These are phyloP conservation scores for Boeremia exigua DNA, from an alignment of 2,329 filamentous ascomycete species.

Conservation along the genomic window DNA sequence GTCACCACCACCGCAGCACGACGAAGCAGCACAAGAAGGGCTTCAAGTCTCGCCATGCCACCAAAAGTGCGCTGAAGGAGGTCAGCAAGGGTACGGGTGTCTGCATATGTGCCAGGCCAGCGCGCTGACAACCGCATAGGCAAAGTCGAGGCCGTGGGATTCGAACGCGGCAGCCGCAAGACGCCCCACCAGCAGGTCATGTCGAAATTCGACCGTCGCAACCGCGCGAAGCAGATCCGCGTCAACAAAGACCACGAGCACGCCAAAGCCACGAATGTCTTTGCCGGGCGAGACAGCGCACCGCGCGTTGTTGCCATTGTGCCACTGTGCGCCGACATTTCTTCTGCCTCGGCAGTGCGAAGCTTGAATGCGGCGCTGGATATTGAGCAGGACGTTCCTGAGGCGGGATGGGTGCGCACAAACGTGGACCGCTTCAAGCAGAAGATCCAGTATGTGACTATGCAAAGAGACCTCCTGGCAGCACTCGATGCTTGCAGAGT, in stretches of 20 bases:
- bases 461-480: slow-evolving; percentile 74
- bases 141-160: slow-evolving; percentile 67
- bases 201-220: slow-evolving; percentile 94
- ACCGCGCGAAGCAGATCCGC: slow-evolving; percentile 91
- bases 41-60: slow-evolving; percentile 91
- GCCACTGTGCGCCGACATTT: slow-evolving; percentile 76
- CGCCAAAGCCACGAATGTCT: slow-evolving; percentile 78
- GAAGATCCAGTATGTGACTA: slow-evolving; percentile 83
- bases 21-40: slow-evolving; percentile 88
- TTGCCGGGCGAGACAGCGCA: slow-evolving; percentile 84
- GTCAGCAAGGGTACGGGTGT: slow-evolving; percentile 72
- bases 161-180: slow-evolving; percentile 77
- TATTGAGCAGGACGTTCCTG: slow-evolving; percentile 68
- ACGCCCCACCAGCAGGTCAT: slow-evolving; percentile 96
- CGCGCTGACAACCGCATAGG: slow-evolving; percentile 58
- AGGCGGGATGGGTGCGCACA: slow-evolving; percentile 66
- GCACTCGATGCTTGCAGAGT: slow-evolving; percentile 85
- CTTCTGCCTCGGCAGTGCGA: slow-evolving; percentile 70
- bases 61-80: slow-evolving; percentile 86
- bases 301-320: slow-evolving; percentile 88
- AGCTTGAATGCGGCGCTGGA: slow-evolving; percentile 81
- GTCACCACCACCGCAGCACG: slow-evolving; percentile 89
- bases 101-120: neutral
- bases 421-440: slow-evolving; percentile 92
- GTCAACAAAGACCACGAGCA: slow-evolving; percentile 83